Percentiles rank a stretch among this genome's conserved stretches.
These are phyloP conservation scores for Liquidambar formosana DNA, from an alignment of 164 flowering plant genomes.

Conservation along the genomic window DNA sequence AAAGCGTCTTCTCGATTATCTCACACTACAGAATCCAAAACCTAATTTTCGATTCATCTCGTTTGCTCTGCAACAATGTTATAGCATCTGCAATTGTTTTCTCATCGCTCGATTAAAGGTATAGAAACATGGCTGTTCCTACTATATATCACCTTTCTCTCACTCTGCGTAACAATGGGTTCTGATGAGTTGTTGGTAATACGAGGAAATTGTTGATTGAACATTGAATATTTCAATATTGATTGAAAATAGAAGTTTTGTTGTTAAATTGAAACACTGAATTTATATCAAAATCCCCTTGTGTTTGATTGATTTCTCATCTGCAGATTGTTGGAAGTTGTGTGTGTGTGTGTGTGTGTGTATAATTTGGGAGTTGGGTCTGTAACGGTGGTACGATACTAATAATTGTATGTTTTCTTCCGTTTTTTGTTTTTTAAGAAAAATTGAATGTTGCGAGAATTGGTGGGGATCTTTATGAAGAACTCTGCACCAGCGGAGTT, in stretches of 20 bases:
- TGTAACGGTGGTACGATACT: neutral
- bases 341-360: too few relatives aligned
- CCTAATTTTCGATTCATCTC: neutral
- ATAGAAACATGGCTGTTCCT: neutral
- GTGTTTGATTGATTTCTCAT: too few relatives aligned
- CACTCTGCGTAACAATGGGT: too few relatives aligned
- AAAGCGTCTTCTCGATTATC: neutral
- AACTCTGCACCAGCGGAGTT: constrained; percentile 35
- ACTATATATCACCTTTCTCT: neutral
- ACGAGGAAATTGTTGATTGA: too few relatives aligned
- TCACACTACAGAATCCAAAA: neutral
- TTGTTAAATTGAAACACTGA: too few relatives aligned
- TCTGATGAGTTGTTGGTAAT: too few relatives aligned
- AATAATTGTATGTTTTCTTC: neutral
- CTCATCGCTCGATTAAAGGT: neutral
- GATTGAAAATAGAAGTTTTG: too few relatives aligned
- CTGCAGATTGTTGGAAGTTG: too few relatives aligned
- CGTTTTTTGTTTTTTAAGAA: neutral
- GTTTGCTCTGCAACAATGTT: neutral
- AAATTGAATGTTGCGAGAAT: neutral
- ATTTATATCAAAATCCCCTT: too few relatives aligned
- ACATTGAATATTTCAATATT: too few relatives aligned
- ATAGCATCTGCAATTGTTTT: neutral
- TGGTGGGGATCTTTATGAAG: constrained; percentile 17
- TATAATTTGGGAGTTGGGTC: neutral